These are phyloP conservation scores for Darksidea phi DNA, from an alignment of 495 filamentous ascomycete genomes.

Conservation along the genomic window DNA sequence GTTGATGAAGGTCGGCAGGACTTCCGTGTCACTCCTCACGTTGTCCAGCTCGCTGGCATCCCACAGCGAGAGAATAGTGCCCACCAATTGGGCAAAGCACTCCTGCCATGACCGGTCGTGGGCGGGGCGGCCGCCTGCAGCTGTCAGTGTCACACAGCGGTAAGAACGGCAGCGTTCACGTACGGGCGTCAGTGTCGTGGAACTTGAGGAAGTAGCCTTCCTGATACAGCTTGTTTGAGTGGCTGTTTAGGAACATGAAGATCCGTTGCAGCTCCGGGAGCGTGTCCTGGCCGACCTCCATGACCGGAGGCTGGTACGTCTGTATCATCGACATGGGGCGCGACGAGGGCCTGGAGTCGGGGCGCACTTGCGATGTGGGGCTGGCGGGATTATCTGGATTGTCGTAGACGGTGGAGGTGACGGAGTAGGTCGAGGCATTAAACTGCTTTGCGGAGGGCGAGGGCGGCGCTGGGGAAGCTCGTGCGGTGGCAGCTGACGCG, in stretches of 20 bases:
- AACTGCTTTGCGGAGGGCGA: slow-evolving; percentile 24
- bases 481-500: slow-evolving; percentile 28
- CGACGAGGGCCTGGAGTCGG: slow-evolving; percentile 49
- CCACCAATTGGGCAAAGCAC: slow-evolving; percentile 95
- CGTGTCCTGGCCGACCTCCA: slow-evolving; percentile 81
- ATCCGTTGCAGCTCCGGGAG: slow-evolving; percentile 90
- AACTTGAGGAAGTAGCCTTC: slow-evolving; percentile 97
- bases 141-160: slow-evolving; percentile 35
- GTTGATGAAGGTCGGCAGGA: slow-evolving; percentile 94
- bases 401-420: slow-evolving; percentile 29
- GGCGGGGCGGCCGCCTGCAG: slow-evolving; percentile 78
- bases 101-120: slow-evolving; percentile 88
- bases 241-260: slow-evolving; percentile 90
- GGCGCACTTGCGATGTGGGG: slow-evolving; percentile 19
- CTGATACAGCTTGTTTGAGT: slow-evolving; percentile 93
- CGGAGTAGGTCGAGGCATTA: slow-evolving; percentile 8
- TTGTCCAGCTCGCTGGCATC: slow-evolving; percentile 91
- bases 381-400: slow-evolving; percentile 17
- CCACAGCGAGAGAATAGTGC: slow-evolving; percentile 93
- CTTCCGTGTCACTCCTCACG: slow-evolving; percentile 76
- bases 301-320: slow-evolving; percentile 81
- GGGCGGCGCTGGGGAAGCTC: slow-evolving; percentile 14
- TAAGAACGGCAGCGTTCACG: slow-evolving; percentile 40
- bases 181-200: slow-evolving; percentile 88
- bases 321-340: slow-evolving; percentile 67